These are phyloP conservation scores for Phytophthora sp. DNA, from an alignment of 352 stramenopile species.

Conservation along the genomic window DNA sequence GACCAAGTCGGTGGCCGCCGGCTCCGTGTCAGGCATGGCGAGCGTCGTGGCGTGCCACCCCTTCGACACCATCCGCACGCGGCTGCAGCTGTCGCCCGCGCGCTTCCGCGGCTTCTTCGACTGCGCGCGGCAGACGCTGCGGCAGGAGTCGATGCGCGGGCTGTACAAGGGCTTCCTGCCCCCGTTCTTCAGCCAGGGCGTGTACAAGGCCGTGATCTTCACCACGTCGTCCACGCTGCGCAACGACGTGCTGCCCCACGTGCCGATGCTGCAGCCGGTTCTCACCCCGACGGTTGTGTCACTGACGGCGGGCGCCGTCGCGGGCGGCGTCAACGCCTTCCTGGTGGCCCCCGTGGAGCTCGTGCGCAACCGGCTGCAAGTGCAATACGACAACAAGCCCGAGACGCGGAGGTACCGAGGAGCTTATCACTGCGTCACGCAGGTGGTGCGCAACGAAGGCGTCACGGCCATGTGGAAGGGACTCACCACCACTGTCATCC, in stretches of 20 bases:
- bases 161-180: constrained; percentile 88
- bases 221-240: constrained; percentile 69
- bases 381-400: constrained; percentile 71
- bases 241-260: constrained; percentile 52
- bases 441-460: constrained; percentile 68
- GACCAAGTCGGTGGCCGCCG: constrained; percentile 73
- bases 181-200: constrained; percentile 86
- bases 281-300: constrained; percentile 53
- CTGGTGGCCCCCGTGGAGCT: constrained; percentile 81
- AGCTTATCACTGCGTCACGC: constrained; percentile 56
- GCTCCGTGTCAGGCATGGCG: constrained; percentile 84
- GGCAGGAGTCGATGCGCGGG: constrained; percentile 61
- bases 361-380: constrained; percentile 80
- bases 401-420: constrained; percentile 57
- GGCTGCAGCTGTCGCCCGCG: constrained; percentile 75
- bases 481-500: constrained; percentile 73
- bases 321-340: constrained; percentile 76
- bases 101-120: constrained; percentile 69
- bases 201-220: constrained; percentile 92
- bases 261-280: constrained; percentile 40
- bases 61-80: constrained; percentile 88
- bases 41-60: constrained; percentile 85
- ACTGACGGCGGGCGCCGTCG: constrained; percentile 50
- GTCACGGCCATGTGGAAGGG: constrained; percentile 77
- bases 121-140: constrained; percentile 66